Conservation (phyloP, 176 grass and related monocot genomes). For the Rhynchospora pubera region DNA sequence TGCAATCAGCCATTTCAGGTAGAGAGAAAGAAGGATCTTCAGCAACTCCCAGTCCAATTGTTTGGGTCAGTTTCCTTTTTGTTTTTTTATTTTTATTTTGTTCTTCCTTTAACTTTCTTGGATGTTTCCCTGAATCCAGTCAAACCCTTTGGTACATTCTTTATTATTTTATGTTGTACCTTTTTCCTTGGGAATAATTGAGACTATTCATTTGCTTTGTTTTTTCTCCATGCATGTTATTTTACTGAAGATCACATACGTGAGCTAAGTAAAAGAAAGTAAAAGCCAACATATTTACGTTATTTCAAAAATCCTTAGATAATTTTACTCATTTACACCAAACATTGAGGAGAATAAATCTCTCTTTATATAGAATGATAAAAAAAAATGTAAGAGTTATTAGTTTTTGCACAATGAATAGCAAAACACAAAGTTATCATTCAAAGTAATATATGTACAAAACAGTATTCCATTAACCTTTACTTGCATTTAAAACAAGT, state of each 20-base stretch:
- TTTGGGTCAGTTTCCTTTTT: constrained; percentile 58
- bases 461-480: neutral
- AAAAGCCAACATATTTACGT: neutral
- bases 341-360: neutral
- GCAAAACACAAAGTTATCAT: neutral
- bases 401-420: neutral
- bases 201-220: neutral
- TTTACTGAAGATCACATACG: neutral
- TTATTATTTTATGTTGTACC: neutral
- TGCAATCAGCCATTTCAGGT: constrained; percentile 44
- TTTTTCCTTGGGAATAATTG: neutral
- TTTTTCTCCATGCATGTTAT: neutral
- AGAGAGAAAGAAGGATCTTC: constrained; percentile 49
- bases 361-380: neutral
- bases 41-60: constrained; percentile 37
- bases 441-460: neutral
- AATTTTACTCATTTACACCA: neutral
- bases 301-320: neutral
- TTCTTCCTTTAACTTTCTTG: neutral
- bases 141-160: neutral
- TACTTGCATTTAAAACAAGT: neutral
- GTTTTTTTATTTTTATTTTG: constrained; percentile 1
- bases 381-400: neutral
- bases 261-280: neutral
- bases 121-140: constrained; percentile 3